A percentile compares a stretch with the other conserved stretches of the same genome.
Evolutionary conservation across 106 monocot species (phyloP).

Genomic region (Platanthera zijinensis): DNA sequence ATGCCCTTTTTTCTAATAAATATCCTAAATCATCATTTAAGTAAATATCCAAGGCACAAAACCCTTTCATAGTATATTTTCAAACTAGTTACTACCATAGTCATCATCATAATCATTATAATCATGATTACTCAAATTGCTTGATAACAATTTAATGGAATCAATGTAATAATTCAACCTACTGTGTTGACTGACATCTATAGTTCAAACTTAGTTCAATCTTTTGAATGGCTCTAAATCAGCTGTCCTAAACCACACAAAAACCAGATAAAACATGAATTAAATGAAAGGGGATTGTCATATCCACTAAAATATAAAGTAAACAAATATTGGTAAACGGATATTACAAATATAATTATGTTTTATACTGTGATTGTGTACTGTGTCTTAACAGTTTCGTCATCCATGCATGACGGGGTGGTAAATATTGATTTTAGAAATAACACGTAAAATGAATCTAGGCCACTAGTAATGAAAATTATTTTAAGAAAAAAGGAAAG

Average conservation of each 20-base stretch:
- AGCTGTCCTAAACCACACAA: neutral
- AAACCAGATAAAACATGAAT: neutral
- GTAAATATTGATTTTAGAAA: neutral
- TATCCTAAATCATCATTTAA: neutral
- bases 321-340: neutral
- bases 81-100: neutral
- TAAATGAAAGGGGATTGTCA: neutral
- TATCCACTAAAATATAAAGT: neutral
- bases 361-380: neutral
- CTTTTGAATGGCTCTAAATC: neutral
- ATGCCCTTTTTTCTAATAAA: neutral
- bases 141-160: neutral
- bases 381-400: neutral
- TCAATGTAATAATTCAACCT: neutral
- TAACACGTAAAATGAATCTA: neutral
- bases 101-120: neutral
- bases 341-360: no score
- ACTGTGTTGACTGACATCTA: neutral
- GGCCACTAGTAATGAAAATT: neutral
- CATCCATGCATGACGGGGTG: neutral
- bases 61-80: neutral
- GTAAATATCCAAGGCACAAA: neutral
- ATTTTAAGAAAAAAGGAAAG: neutral
- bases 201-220: neutral
- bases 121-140: neutral